Base-by-base conservation (phyloP, 2,329 filamentous ascomycete genomes). In the Penicillium occitanis region DNA sequence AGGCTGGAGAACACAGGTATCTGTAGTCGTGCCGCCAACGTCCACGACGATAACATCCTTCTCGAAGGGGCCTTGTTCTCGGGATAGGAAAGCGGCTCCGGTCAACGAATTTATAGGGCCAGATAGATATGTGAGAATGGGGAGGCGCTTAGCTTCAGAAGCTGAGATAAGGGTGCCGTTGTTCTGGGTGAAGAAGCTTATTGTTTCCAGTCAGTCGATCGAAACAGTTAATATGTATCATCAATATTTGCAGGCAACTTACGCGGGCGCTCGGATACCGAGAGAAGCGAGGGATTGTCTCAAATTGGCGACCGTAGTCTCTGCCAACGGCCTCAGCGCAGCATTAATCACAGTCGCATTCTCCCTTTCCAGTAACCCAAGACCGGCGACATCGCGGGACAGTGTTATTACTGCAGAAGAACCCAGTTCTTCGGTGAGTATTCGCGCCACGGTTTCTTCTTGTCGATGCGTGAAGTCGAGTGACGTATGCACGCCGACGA, bases 11-110 rank as follows among this genome's bases (percentile, higher is more conserved):
- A 85, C 79, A 30, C 86, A 86, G 8, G 88, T 83, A 72, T 89
- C 87, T 1, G 85, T 86, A 0, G 86, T 88, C 0, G 87, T 88
- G 17, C 86, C 86, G 7, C 87, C 86, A 33, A 88, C 82, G 69
- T 88, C 86, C 1, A 87, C 80, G 0, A 87, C 85, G 51, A 87
- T 79, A 10, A 68, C 68, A 44, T 68, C 68, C 11, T 68, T 67
- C 25, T 64, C 63, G 28, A 67, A 62, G 17, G 30, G 44, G 3
- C 53, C 44, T 17, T 48, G n/a, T 5, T 60, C 42, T n/a, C 61
- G 51, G 7, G 62, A 71, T 19, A 78, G 68, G 63, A 73, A 83
- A 1, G 79, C 79, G 11, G 82, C 83, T 11, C 83, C 83, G 13
- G 82, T 79, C 80, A 85, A 84, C 8, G 81, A 83, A 67, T 85